Base-by-base conservation (phyloP, 2,329 filamentous ascomycete genomes). In the Botrytis elliptica region DNA sequence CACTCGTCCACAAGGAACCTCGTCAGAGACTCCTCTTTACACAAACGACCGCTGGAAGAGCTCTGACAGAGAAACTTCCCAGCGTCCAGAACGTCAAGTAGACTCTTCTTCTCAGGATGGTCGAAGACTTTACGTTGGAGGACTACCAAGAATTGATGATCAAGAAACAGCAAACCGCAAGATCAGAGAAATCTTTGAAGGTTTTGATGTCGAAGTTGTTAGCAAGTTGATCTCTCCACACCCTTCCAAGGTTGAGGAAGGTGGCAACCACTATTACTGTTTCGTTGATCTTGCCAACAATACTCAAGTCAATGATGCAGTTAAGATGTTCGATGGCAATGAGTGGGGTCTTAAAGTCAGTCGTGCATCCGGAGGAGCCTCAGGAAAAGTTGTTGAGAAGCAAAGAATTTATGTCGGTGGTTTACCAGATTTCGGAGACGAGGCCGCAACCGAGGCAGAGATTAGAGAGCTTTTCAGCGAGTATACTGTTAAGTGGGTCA, bases 241-340 rank as follows among this genome's bases (percentile, higher is more conserved):
- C 79, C 89, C 83, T 78, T 88, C 82, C 78, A 90, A 85, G 74
- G 83, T 83, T 40, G 80, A 83, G n/a, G 83, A 84, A 59, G 83
- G 84, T 0, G 88, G 88, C 44, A 86, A 88, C 75, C 85, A 89
- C 78, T 87, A 91, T 81, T 91, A 89, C 81, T 88, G 88, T 77
- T 92, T 91, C 74, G 88, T 92, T n/a, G 89, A 92, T 77, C 86
- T 92, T 73, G 83, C 83, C 66, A 87, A 84, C 9, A 79, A 82
- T 0, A 85, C 89, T 70, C 86, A 91, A 75, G 88, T 88, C 0
- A 81, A 85, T 49, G 81, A 81, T 16, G 89, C 88, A 36, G 84
- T 88, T 74, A 78, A 83, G 12, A 82, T 82, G 2, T 74, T 88
- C 18, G 60, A 80, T 72, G 75, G 75, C 60, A 68, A 73, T 20